These are phyloP conservation scores for Annulohypoxylon maeteangense DNA, from an alignment of 495 filamentous ascomycete species.

Conservation along the genomic window DNA sequence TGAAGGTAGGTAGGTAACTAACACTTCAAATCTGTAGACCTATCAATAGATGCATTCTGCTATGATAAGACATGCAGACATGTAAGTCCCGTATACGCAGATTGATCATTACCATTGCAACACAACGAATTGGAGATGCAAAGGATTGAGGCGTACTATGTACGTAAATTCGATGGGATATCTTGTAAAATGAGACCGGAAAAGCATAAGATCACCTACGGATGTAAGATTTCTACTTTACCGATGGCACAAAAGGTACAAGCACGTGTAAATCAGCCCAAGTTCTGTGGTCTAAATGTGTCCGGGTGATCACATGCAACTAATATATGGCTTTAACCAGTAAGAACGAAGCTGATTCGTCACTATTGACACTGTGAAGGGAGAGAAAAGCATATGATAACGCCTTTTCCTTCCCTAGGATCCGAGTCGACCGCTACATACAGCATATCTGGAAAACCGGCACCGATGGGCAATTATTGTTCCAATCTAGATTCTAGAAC, in stretches of 20 bases:
- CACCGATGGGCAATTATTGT: slow-evolving; percentile 22
- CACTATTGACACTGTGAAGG: slow-evolving; percentile 34
- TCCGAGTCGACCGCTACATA: slow-evolving; percentile 19
- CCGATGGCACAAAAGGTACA: slow-evolving; percentile 37
- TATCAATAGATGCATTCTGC: too few species aligned
- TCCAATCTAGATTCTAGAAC: slow-evolving; percentile 14
- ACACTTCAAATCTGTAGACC: too few species aligned
- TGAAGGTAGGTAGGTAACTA: too few species aligned
- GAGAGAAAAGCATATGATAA: slow-evolving; percentile 44
- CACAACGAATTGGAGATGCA: background rate
- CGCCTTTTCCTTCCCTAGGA: slow-evolving; percentile 15
- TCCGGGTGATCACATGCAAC: slow-evolving; percentile 44
- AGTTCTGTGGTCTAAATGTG: slow-evolving; percentile 28
- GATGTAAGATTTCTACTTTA: background rate
- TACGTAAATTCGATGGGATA: slow-evolving; percentile 12
- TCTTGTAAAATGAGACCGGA: slow-evolving; percentile 24
- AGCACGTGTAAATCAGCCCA: slow-evolving; percentile 42
- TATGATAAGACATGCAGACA: too few species aligned
- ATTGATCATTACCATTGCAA: background rate
- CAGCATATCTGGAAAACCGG: slow-evolving; percentile 22
- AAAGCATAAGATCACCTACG: slow-evolving; percentile 27
- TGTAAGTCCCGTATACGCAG: background rate
- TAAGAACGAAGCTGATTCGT: slow-evolving; percentile 28
- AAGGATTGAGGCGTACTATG: background rate
- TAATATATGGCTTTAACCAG: slow-evolving; percentile 31